Conservation (phyloP, 73 alveolate species). For the Loxodes magnus region DNA sequence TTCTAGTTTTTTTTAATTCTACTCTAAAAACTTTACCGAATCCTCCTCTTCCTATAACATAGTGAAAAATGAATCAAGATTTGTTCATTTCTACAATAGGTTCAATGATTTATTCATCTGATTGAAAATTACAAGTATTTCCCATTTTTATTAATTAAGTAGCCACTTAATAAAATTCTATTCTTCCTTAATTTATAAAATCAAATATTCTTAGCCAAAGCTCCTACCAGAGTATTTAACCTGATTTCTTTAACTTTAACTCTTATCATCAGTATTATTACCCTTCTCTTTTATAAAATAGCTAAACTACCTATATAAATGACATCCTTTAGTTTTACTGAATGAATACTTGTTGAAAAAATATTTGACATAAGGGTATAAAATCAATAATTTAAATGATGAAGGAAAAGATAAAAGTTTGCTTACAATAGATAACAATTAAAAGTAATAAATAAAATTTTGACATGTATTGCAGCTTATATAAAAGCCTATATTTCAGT, state of each 20-base stretch:
- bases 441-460: too few relatives aligned
- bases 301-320: not conserved
- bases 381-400: too few relatives aligned
- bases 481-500: too few relatives aligned
- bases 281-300: not conserved
- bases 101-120: not conserved
- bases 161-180: not conserved
- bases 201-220: not conserved
- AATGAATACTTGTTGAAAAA: not conserved
- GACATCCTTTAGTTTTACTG: not conserved
- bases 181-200: not conserved
- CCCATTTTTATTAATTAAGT: not conserved
- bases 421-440: too few relatives aligned
- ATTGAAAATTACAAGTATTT: not conserved
- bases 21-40: conserved; percentile 49
- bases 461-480: too few relatives aligned
- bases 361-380: not conserved
- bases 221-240: not conserved
- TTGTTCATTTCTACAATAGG: conserved; percentile 15
- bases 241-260: not conserved
- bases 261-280: not conserved
- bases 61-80: conserved; percentile 33
- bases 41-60: conserved; percentile 47
- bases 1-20: conserved; percentile 28
- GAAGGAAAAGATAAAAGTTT: too few relatives aligned